Conservation (phyloP, 2,329 filamentous ascomycete species). For the Fusarium buharicum region DNA sequence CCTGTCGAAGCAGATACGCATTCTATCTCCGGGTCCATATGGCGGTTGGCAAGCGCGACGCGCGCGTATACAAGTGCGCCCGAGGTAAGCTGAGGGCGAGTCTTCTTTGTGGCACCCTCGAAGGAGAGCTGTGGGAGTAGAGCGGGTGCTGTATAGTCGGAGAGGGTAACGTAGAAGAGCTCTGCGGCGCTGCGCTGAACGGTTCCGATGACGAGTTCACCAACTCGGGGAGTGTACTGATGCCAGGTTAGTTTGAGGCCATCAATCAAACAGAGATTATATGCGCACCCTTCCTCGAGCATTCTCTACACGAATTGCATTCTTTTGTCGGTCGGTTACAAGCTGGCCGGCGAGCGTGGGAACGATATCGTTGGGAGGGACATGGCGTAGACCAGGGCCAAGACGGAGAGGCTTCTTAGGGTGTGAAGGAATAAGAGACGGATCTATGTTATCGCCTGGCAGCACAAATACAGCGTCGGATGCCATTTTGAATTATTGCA, state of each 20-base stretch:
- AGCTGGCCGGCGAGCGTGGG: conserved; percentile 75
- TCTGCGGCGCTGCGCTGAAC: conserved; percentile 80
- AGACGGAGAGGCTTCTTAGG: conserved; percentile 78
- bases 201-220: conserved; percentile 89
- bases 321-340: conserved; percentile 75
- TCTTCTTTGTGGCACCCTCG: conserved; percentile 92
- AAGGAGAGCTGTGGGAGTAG: conserved; percentile 90
- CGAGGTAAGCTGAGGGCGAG: conserved; percentile 77
- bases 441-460: conserved; percentile 80
- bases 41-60: conserved; percentile 78
- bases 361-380: conserved; percentile 78
- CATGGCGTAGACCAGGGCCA: conserved; percentile 84
- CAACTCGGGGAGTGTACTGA: conserved; percentile 80
- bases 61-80: conserved; percentile 91
- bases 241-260: neutral
- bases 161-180: conserved; percentile 81
- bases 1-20: conserved; percentile 89
- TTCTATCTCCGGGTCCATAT: conserved; percentile 90
- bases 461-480: conserved; percentile 74
- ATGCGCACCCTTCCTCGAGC: conserved; percentile 72
- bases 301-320: conserved; percentile 80
- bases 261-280: neutral
- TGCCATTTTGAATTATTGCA: conserved; percentile 58
- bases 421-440: conserved; percentile 72
- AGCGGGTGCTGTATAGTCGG: conserved; percentile 71